Conservation (phyloP, 371 early-diverging fungal genomes). For the Mortierella polycephala region DNA sequence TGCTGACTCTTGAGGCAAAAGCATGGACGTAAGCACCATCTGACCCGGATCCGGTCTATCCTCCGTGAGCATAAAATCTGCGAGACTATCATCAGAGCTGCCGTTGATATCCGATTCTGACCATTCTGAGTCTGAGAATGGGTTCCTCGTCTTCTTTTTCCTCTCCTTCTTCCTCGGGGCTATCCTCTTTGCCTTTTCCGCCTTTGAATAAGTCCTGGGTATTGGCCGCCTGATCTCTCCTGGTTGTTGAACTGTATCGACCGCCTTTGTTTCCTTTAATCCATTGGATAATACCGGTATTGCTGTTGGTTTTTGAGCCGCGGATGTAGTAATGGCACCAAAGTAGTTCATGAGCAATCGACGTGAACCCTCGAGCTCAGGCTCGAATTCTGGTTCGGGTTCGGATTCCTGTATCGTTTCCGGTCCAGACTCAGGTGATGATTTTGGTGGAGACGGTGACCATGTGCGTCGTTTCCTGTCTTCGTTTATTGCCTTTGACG, state of each 20-base stretch:
- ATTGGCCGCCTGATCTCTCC: not conserved
- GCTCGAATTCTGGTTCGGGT: constrained; percentile 9
- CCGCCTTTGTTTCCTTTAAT: not conserved
- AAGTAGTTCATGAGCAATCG: constrained; percentile 15
- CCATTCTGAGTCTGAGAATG: constrained; percentile 28
- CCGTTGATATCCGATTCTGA: constrained; percentile 11
- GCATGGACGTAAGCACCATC: constrained; percentile 15
- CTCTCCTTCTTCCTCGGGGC: not conserved
- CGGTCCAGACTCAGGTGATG: constrained; percentile 2
- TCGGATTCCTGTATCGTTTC: not conserved
- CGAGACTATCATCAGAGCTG: not conserved
- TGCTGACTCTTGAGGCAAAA: not conserved
- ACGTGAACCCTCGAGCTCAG: constrained; percentile 8
- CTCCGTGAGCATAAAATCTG: constrained; percentile 1
- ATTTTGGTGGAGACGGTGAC: not conserved
- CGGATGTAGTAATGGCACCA: not conserved
- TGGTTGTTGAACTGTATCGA: not conserved
- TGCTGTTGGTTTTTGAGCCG: not conserved
- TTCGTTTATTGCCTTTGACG: not conserved
- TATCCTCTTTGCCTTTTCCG: constrained; percentile 5
- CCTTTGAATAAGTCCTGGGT: constrained; percentile 25
- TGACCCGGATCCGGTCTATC: constrained; percentile 26
- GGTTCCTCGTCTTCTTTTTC: constrained; percentile 1
- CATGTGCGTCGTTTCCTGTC: too few species aligned
- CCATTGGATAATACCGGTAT: not conserved